Evolutionary conservation across 2,329 filamentous ascomycete genomes (phyloP), one percentile per base, ranked within the genome.

Genomic region (Beauveria rudraprayagi): DNA sequence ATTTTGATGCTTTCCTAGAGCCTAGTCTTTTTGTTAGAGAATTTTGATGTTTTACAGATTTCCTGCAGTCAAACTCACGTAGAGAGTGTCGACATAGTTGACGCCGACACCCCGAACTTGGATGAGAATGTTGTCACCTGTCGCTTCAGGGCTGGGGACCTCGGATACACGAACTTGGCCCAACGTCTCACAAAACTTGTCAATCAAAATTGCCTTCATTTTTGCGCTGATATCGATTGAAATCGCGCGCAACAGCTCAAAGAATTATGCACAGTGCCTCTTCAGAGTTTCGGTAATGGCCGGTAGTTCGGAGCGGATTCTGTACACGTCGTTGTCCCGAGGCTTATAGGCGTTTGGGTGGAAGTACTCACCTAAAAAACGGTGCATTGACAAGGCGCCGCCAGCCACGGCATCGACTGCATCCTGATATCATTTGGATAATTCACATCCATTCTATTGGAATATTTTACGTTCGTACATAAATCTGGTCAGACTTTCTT

Each of bases 41-140:
- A 3, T 10, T 16, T 16, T 14, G 11, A 37, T 14, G 14, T 5
- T 19, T 24, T 9, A 17, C 17, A 11, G 10, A 4, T 30, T 26
- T 11, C 2, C 56, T 11, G 22, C 2, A 22, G 19, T 37, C 19
- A 17, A 5, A 41, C 70, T 24, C 64, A 76, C 74, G 67, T 86
- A 85, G 52, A 86, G 76, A 9, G 83, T 77, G 66, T 86, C 84
- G 53, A 85, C 82, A 67, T 84, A 84, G 59, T 85, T 85, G 24
- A 84, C 73, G 4, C 82, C 81, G 59, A 80, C 79, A 62, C 83
- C 82, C 1, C 79, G 79, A 56, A 85, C 77, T 61, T 68, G 66
- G 58, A 73, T 64, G 56, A 71, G 66, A 9, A 70, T 61, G 16
- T 68, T 63, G 53, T 67, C 60, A 14, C 52, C 16, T n/a, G 47